These are phyloP conservation scores for Annulohypoxylon stygium DNA, from an alignment of 495 filamentous ascomycete genomes.

Conservation along the genomic window DNA sequence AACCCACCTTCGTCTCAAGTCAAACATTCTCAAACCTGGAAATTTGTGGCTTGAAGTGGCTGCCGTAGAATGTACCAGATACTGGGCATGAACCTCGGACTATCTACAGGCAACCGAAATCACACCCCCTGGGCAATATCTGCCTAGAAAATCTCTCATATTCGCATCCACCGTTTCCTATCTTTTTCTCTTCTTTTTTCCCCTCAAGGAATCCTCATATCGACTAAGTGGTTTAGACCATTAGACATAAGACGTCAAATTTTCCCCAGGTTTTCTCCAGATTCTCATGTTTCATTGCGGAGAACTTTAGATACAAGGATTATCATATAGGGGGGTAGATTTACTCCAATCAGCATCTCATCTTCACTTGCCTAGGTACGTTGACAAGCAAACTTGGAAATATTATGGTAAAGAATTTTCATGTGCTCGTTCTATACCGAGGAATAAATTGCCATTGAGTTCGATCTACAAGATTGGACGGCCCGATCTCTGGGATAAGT, in stretches of 20 bases:
- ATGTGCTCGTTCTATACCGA: slow-evolving; percentile 27
- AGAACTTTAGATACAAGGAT: not conserved
- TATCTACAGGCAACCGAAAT: not conserved
- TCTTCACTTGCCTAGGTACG: not conserved
- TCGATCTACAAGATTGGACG: not conserved
- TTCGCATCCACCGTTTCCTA: too few relatives aligned
- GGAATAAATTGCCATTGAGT: slow-evolving; percentile 3
- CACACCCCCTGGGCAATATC: not conserved
- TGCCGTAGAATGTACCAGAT: not conserved
- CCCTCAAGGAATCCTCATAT: not conserved
- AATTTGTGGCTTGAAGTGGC: slow-evolving; percentile 3
- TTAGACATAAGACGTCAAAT: too few relatives aligned
- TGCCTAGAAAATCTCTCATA: not conserved
- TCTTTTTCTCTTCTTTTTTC: too few relatives aligned
- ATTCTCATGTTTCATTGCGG: not conserved
- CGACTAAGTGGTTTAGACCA: not conserved
- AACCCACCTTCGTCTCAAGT: too few relatives aligned
- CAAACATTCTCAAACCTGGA: not conserved
- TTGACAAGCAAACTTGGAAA: not conserved
- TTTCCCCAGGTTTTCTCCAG: slow-evolving; percentile 11
- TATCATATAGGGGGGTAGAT: too few relatives aligned
- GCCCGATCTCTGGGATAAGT: not conserved
- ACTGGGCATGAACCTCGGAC: not conserved
- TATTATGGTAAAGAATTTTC: not conserved
- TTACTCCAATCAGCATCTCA: not conserved